Conservation (phyloP, 202 grass and related monocot species). For the Zoysia matrella region DNA sequence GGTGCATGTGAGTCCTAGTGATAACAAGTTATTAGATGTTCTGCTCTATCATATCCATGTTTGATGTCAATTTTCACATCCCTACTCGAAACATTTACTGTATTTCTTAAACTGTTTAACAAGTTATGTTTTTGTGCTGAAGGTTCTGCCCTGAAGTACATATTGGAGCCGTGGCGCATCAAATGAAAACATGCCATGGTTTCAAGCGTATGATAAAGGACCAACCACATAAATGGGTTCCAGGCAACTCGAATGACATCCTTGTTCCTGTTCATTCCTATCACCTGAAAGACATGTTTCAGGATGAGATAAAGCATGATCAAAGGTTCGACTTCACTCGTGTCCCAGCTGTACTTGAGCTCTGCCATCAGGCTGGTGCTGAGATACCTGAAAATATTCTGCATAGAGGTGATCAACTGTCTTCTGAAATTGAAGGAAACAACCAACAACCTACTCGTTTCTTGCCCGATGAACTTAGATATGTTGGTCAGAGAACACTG, state of each 20-base stretch:
- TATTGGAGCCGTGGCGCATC: constrained; percentile 65
- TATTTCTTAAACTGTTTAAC: constrained; percentile 23
- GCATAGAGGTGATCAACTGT: constrained; percentile 14
- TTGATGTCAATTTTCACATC: constrained; percentile 22
- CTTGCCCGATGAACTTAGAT: constrained; percentile 48
- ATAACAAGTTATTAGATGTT: constrained; percentile 11
- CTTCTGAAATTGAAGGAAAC: constrained; percentile 2
- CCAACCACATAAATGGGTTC: constrained; percentile 58
- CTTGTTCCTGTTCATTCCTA: constrained; percentile 72
- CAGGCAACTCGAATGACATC: constrained; percentile 68
- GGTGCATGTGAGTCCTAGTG: neutral
- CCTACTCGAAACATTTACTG: constrained; percentile 13
- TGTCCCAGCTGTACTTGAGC: constrained; percentile 75
- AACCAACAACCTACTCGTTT: constrained; percentile 16
- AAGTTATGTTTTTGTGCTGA: constrained; percentile 29
- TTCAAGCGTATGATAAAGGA: constrained; percentile 76
- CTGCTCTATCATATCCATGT: neutral
- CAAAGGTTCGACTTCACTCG: constrained; percentile 76
- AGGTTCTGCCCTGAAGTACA: constrained; percentile 90
- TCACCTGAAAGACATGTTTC: constrained; percentile 67
- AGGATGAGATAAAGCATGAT: constrained; percentile 82
- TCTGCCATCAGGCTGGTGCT: constrained; percentile 87
- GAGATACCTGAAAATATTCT: constrained; percentile 55
- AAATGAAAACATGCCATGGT: constrained; percentile 70
- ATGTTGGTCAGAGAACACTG: constrained; percentile 69